Evolutionary conservation across 129 eudicot species (phyloP).

Genomic region (Flaveria brownii): DNA sequence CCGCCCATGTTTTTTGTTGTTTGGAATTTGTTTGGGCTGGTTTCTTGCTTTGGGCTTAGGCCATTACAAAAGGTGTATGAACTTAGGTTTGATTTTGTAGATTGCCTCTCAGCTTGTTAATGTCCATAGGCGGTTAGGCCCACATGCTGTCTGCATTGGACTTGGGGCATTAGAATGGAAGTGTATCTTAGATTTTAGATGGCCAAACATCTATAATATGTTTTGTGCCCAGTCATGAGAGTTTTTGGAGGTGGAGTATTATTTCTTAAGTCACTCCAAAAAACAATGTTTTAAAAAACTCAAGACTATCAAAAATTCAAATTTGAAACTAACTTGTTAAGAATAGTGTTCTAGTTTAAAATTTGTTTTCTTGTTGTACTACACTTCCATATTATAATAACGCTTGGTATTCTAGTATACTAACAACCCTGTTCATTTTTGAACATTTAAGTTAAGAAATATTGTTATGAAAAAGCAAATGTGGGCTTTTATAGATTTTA

Average conservation of each 20-base stretch:
- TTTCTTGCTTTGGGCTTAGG: slow-evolving; percentile 18
- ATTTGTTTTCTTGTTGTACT: slow-evolving; percentile 4
- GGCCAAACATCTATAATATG: neutral
- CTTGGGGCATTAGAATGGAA: slow-evolving; percentile 20
- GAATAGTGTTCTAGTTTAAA: slow-evolving; percentile 4
- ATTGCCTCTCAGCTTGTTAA: neutral
- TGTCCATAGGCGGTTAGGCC: neutral
- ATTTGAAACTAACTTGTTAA: neutral
- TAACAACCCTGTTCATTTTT: slow-evolving; percentile 9
- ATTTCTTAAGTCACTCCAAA: too few relatives aligned
- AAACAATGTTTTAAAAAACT: too few relatives aligned
- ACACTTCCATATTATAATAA: neutral
- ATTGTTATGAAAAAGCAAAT: slow-evolving; percentile 6
- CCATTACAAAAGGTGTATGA: slow-evolving; percentile 18
- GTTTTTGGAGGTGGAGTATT: neutral
- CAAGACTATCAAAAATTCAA: neutral
- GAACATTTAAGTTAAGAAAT: neutral
- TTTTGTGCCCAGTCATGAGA: neutral
- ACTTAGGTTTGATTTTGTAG: slow-evolving; percentile 23
- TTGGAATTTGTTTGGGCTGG: slow-evolving; percentile 8
- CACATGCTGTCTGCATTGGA: neutral
- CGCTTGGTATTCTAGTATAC: slow-evolving; percentile 9
- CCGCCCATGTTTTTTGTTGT: neutral
- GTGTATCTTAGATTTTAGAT: slow-evolving; percentile 1
- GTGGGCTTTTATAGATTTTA: slow-evolving; percentile 21